Evolutionary conservation across 2,329 filamentous ascomycete species (phyloP).

Genomic region (Colletotrichum tanaceti): DNA sequence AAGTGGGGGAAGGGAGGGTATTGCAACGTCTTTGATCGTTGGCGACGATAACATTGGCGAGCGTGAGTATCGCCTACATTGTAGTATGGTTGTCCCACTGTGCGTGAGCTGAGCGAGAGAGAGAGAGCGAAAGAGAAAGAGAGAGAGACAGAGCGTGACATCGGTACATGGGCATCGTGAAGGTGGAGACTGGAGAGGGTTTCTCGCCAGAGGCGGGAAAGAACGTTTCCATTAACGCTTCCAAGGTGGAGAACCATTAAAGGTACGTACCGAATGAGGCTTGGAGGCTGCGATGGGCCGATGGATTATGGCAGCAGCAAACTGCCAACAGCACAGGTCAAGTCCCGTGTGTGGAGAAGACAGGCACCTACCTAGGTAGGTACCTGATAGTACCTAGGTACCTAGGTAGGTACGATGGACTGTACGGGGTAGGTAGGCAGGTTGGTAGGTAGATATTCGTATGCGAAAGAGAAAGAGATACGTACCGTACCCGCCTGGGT

Average conservation of each 20-base stretch:
- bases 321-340: not conserved
- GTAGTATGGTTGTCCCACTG: not conserved
- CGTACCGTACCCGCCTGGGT: not conserved
- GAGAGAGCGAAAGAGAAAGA: not conserved
- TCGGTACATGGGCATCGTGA: not conserved
- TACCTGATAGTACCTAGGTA: no score
- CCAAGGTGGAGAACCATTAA: not conserved
- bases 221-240: constrained; percentile 41
- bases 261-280: constrained; percentile 11
- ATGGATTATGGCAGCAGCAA: not conserved
- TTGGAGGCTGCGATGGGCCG: constrained; percentile 17
- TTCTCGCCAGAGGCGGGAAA: constrained; percentile 37
- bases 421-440: no score
- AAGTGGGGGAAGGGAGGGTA: not conserved
- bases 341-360: constrained; percentile 2
- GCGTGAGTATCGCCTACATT: not conserved
- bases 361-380: no score
- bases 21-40: not conserved
- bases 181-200: constrained; percentile 8
- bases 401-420: no score
- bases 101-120: not conserved
- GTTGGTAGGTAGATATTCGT: no score
- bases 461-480: not conserved
- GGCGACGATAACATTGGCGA: not conserved
- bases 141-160: not conserved